These are phyloP conservation scores for Fusarium mangiferae DNA, from an alignment of 2,329 filamentous ascomycete species.

Conservation along the genomic window DNA sequence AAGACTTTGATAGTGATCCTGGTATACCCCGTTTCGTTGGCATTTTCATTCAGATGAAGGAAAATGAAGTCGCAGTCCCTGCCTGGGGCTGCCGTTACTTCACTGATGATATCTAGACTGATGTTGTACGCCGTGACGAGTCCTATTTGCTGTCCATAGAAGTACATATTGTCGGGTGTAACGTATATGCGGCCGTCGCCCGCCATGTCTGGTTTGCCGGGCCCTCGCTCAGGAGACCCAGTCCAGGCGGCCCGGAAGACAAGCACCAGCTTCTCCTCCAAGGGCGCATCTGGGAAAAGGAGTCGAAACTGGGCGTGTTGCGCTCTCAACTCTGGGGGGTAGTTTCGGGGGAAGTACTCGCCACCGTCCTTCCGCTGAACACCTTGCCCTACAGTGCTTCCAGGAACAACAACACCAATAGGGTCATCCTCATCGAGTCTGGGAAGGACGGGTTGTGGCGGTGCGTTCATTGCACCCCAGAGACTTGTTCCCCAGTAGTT, in stretches of 20 bases:
- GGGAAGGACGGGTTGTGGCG: slow-evolving; percentile 46
- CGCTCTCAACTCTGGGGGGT: slow-evolving; percentile 82
- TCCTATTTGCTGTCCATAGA: slow-evolving; percentile 95
- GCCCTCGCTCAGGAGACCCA: slow-evolving; percentile 58
- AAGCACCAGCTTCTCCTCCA: slow-evolving; percentile 84
- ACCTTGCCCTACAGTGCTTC: slow-evolving; percentile 46
- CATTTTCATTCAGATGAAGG: slow-evolving; percentile 76
- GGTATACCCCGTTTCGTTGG: slow-evolving; percentile 71
- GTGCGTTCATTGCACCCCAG: slow-evolving; percentile 63
- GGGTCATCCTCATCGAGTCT: slow-evolving; percentile 53
- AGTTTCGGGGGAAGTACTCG: slow-evolving; percentile 76
- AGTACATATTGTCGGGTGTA: slow-evolving; percentile 88
- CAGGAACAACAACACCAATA: slow-evolving; percentile 54
- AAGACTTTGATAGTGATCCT: slow-evolving; percentile 92
- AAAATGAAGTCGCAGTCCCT: slow-evolving; percentile 94
- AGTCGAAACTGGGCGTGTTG: slow-evolving; percentile 95
- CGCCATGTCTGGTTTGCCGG: slow-evolving; percentile 60
- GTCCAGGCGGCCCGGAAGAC: slow-evolving; percentile 93
- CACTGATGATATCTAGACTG: slow-evolving; percentile 79
- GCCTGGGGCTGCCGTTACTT: slow-evolving; percentile 90
- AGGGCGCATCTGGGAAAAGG: slow-evolving; percentile 83
- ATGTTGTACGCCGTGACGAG: slow-evolving; percentile 86
- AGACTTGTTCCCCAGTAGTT: slow-evolving; percentile 94
- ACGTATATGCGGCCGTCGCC: slow-evolving; percentile 83
- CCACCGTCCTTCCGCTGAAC: slow-evolving; percentile 48